Evolutionary conservation across 345 rosid species (phyloP).

Genomic region (Hibiscus trionum): DNA sequence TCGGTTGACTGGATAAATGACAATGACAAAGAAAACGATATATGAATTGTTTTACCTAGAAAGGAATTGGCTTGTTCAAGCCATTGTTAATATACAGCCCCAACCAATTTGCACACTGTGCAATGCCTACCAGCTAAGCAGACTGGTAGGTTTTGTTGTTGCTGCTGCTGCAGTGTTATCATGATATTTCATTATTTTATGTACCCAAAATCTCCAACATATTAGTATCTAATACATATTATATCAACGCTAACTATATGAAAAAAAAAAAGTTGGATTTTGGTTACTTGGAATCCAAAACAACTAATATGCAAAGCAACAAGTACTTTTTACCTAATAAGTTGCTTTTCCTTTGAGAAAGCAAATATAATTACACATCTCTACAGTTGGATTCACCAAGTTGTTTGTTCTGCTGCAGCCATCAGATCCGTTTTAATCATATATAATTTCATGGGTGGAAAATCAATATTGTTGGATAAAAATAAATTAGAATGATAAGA

Average conservation of each 20-base stretch:
- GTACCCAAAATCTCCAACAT: constrained; percentile 13
- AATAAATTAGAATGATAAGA: not conserved
- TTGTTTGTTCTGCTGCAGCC: constrained; percentile 20
- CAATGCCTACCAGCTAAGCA: not conserved
- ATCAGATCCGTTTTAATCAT: constrained; percentile 23
- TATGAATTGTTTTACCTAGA: constrained; percentile 4
- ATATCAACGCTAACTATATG: constrained; percentile 9
- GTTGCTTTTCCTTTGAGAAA: constrained; percentile 32
- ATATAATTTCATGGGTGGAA: not conserved
- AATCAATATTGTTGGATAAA: not conserved
- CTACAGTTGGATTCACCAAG: constrained; percentile 14
- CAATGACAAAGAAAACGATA: not conserved
- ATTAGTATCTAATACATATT: not conserved
- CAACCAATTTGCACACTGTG: not conserved
- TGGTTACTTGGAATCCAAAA: constrained; percentile 31
- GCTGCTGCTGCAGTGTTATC: not conserved
- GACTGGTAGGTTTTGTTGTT: constrained; percentile 19
- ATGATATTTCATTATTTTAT: constrained; percentile 12
- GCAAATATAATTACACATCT: constrained; percentile 5
- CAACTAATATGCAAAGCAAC: constrained; percentile 39
- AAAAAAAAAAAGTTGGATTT: constrained; percentile 13
- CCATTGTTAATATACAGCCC: constrained; percentile 4
- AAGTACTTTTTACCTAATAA: constrained; percentile 40
- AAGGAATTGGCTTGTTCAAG: constrained; percentile 4
- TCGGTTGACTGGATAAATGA: not conserved